Base-by-base conservation (phyloP, 768 basidiomycete species). In the Russula sp. region DNA sequence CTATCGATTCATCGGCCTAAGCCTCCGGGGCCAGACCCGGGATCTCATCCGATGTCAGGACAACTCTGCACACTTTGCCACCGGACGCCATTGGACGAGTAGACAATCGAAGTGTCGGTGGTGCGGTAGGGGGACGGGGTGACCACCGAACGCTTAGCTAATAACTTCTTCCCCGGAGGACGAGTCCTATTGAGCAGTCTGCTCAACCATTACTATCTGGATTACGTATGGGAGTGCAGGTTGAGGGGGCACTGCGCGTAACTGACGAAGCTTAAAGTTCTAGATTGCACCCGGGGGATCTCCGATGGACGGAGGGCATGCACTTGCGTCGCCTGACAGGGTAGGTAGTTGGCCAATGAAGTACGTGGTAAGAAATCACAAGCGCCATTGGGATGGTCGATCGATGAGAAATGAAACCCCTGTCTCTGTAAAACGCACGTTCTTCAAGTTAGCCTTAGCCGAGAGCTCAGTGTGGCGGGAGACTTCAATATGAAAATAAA, bases 231-330 rank as follows among this genome's bases (percentile, higher is more conserved):
- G 38, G 26, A 53, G 24, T 14, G 24, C 51, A 56, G 22, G 61
- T 57, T 62, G 36, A n/a, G 14, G 54, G 48, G 58, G 48, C 58
- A 49, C 30, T 59, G 32, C 44, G 24, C 44, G 32, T 44, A 54
- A 4, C 22, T 2, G 40, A 53, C 28, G 22, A n/a, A 42, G 22
- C 14, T 53, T 16, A 36, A 24, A 36, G 36, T 55, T n/a, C 51
- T 53, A 42, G 46, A 56, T 62, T 34, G 46, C 32, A 22, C 32
- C 34, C 28, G 34, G n/a, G 44, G 30, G 13, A 55, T 10, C 18
- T 28, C 52, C 52, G 53, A 46, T 14, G 32, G 24, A 36, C 24
- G 61, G 61, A 56, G 40, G 24, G 56, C 9, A 28, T 8, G 14
- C 26, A 30, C 61, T 26, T 54, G 54, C 20, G 54, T 53, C 36